These are phyloP conservation scores for Pleodorina starrii DNA, from an alignment of 139 green algal genomes.

Conservation along the genomic window DNA sequence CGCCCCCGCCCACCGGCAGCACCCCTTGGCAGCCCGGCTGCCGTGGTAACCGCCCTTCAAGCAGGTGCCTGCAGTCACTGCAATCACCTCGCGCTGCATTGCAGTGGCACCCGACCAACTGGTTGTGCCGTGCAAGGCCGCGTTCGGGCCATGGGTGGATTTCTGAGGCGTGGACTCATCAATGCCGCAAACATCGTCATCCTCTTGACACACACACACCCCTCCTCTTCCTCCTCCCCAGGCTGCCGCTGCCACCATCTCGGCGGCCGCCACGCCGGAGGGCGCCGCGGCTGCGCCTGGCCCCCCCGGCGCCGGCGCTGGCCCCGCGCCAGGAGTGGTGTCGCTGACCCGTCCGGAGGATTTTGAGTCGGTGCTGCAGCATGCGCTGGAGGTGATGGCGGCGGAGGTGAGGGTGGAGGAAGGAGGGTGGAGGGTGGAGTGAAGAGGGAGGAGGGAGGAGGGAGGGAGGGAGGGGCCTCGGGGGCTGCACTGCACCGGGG, in stretches of 20 bases:
- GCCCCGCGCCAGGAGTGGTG: not conserved
- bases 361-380: slow-evolving; percentile 73
- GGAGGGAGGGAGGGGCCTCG: not conserved
- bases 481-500: no score
- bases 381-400: slow-evolving; percentile 68
- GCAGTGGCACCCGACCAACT: not conserved
- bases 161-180: not conserved
- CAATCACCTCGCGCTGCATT: not conserved
- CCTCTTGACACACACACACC: no score
- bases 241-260: no score
- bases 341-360: slow-evolving; percentile 70
- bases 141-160: not conserved
- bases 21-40: no score
- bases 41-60: no score
- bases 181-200: not conserved
- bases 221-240: no score
- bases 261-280: not conserved
- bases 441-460: no score
- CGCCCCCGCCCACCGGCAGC: no score
- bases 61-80: no score
- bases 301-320: not conserved
- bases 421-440: not conserved
- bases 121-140: not conserved
- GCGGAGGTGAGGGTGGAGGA: slow-evolving; percentile 63
- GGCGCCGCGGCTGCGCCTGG: not conserved